These are phyloP conservation scores for Bipolaris gigantea DNA, from an alignment of 2,329 filamentous ascomycete species.

Conservation along the genomic window DNA sequence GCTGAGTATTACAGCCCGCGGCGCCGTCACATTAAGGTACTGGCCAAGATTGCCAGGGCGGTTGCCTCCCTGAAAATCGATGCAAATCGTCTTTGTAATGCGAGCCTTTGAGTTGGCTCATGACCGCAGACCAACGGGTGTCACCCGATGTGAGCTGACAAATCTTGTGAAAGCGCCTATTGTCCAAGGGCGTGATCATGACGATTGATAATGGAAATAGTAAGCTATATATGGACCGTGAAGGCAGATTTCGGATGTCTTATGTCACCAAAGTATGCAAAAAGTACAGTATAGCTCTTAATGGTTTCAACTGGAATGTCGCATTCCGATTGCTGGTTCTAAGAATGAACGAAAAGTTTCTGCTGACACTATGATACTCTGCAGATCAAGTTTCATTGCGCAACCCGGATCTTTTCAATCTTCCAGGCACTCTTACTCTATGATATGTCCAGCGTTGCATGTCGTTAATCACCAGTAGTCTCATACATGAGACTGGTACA, in stretches of 20 bases:
- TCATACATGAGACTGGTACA: slow-evolving; percentile 5
- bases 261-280: slow-evolving; percentile 11
- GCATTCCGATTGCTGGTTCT: neutral
- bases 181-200: slow-evolving; percentile 9
- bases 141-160: neutral
- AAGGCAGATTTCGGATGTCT: slow-evolving; percentile 6
- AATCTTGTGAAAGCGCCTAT: neutral
- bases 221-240: slow-evolving; percentile 2
- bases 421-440: slow-evolving; percentile 1
- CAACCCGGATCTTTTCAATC: neutral
- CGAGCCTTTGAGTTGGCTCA: neutral
- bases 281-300: neutral
- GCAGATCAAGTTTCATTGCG: slow-evolving; percentile 8
- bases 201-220: neutral
- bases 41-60: slow-evolving; percentile 11
- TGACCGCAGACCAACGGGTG: neutral
- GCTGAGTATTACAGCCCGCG: neutral
- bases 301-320: neutral
- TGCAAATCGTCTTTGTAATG: neutral
- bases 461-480: slow-evolving; percentile 6
- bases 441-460: neutral
- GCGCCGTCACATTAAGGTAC: slow-evolving; percentile 6
- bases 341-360: neutral
- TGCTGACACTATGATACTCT: neutral
- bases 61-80: neutral